These are phyloP conservation scores for Entelexis sorbosivorans DNA, from an alignment of 1,139 yeast genomes.

Conservation along the genomic window DNA sequence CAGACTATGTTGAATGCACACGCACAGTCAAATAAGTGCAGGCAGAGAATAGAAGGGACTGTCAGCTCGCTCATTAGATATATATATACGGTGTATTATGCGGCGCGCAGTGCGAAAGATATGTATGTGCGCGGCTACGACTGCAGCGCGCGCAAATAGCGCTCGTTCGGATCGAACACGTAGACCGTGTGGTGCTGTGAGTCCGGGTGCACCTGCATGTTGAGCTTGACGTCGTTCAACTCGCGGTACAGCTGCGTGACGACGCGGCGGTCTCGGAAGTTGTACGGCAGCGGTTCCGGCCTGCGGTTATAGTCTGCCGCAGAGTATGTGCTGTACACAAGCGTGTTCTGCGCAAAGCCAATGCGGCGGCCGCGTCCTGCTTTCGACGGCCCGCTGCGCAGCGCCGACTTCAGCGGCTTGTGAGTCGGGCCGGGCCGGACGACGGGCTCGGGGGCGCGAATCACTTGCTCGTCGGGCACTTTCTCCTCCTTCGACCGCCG, in stretches of 20 bases:
- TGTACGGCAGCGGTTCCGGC: slow-evolving; percentile 89
- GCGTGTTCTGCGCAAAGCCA: slow-evolving; percentile 72
- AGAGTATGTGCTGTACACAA: slow-evolving; percentile 76
- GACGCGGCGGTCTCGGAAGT: slow-evolving; percentile 64
- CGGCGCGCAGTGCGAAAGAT: neutral
- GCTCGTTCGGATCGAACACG: neutral
- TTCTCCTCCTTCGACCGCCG: slow-evolving; percentile 19
- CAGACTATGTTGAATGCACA: too few relatives aligned
- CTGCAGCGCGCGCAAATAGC: neutral
- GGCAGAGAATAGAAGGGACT: too few relatives aligned
- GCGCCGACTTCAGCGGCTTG: slow-evolving; percentile 5
- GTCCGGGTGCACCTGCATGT: slow-evolving; percentile 71
- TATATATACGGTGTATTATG: neutral
- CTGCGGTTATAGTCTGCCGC: slow-evolving; percentile 83
- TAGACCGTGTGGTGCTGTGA: slow-evolving; percentile 31
- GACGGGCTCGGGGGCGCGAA: slow-evolving; percentile 23
- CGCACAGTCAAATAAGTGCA: too few relatives aligned
- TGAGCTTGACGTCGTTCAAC: slow-evolving; percentile 53
- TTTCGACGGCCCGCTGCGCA: neutral
- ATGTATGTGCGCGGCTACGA: neutral
- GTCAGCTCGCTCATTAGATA: neutral
- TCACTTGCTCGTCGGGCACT: slow-evolving; percentile 29
- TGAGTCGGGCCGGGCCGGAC: neutral
- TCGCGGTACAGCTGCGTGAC: slow-evolving; percentile 86
- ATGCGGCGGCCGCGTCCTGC: slow-evolving; percentile 26